Percentiles rank a stretch among this genome's conserved stretches.
Evolutionary conservation across 176 grass and related monocot genomes (phyloP).

Genomic region (Triticum dicoccoides): DNA sequence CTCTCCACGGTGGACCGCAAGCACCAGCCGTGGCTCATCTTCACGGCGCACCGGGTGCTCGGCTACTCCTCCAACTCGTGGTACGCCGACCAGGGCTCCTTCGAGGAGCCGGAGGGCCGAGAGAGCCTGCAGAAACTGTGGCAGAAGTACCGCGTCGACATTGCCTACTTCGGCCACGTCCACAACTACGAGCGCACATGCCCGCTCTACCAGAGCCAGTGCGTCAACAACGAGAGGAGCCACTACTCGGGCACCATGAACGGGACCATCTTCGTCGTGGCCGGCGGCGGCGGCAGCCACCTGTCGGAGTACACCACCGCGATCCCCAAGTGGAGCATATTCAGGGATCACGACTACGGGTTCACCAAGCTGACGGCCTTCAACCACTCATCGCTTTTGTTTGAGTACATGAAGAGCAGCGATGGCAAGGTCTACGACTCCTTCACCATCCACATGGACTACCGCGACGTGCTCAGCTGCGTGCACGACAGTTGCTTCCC

Average conservation of each 20-base stretch:
- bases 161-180: slow-evolving; percentile 76
- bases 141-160: slow-evolving; percentile 83
- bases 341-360: slow-evolving; percentile 51
- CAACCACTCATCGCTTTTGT: slow-evolving; percentile 88
- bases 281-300: slow-evolving; percentile 69
- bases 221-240: slow-evolving; percentile 36
- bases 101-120: slow-evolving; percentile 79
- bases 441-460: neutral
- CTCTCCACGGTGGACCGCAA: slow-evolving; percentile 82
- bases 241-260: slow-evolving; percentile 75
- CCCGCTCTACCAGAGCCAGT: slow-evolving; percentile 83
- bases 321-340: slow-evolving; percentile 72
- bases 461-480: neutral
- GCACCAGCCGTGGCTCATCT: slow-evolving; percentile 88
- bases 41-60: slow-evolving; percentile 73
- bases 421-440: neutral
- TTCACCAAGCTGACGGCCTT: slow-evolving; percentile 89
- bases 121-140: slow-evolving; percentile 79
- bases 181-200: slow-evolving; percentile 93
- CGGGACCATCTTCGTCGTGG: slow-evolving; percentile 81
- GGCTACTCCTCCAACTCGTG: slow-evolving; percentile 67
- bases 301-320: slow-evolving; percentile 41
- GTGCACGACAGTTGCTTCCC: neutral
- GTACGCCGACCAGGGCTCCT: slow-evolving; percentile 64
- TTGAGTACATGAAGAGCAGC: slow-evolving; percentile 84